Percentiles rank a stretch among this genome's conserved stretches.
phyloP scores from a whole-genome alignment of 352 stramenopile species.

The Pelagophyceae sp. region DNA sequence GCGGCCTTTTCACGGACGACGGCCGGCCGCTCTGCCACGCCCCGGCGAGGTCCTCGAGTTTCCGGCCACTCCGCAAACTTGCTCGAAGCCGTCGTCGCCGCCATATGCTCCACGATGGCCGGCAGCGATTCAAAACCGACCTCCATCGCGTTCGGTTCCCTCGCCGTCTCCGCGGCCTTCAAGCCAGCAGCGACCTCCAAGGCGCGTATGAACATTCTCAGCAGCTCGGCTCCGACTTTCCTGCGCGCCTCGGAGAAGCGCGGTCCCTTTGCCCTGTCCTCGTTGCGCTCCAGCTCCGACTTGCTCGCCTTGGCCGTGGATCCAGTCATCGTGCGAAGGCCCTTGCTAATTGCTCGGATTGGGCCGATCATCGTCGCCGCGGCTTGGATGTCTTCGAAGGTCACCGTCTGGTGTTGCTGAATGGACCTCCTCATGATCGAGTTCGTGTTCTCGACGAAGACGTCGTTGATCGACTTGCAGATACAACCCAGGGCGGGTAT shows the following conservation, averaged over 20 bases:
- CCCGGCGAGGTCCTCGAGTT: neutral
- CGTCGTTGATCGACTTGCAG: neutral
- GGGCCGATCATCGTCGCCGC: neutral
- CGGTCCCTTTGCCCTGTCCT: neutral
- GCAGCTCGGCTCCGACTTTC: neutral
- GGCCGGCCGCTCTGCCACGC: neutral
- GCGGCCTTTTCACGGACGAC: neutral
- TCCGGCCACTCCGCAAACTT: neutral
- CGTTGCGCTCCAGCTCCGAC: neutral
- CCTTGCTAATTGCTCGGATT: neutral
- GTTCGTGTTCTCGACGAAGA: slow-evolving; percentile 13
- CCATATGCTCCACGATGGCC: neutral
- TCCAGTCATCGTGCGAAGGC: neutral
- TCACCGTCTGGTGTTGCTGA: neutral
- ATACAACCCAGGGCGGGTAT: neutral
- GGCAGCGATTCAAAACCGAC: neutral
- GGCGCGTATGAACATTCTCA: neutral
- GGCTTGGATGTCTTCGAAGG: neutral
- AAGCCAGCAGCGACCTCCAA: neutral
- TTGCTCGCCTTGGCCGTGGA: neutral
- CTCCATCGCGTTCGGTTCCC: neutral
- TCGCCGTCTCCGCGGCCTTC: neutral
- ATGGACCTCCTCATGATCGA: neutral
- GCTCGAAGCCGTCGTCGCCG: neutral
- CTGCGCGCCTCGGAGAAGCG: neutral